A percentile compares a stretch with the other conserved stretches of the same genome.
These are phyloP conservation scores for Coniochaeta ligniaria DNA, from an alignment of 2,329 filamentous ascomycete species.

Conservation along the genomic window DNA sequence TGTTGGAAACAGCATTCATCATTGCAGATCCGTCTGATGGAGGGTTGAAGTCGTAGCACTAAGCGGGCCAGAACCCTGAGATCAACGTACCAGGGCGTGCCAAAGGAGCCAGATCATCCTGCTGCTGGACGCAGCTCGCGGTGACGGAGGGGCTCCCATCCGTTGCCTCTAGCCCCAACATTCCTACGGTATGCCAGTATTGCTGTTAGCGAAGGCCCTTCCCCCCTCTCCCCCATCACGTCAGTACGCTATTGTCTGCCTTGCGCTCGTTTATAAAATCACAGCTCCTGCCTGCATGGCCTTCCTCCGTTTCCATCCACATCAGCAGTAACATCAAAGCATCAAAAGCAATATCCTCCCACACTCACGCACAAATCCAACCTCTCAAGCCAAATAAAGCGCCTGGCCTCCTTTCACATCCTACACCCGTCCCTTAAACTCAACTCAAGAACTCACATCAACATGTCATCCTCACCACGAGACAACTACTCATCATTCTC, in stretches of 20 bases:
- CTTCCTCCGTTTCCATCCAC: not conserved
- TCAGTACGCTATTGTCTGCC: not conserved
- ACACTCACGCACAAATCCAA: not conserved
- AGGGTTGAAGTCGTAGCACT: not conserved
- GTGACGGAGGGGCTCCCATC: not conserved
- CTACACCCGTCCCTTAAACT: not conserved
- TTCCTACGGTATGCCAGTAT: not conserved
- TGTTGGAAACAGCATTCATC: not conserved
- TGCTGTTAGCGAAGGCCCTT: not conserved
- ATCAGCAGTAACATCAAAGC: not conserved
- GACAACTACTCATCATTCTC: conserved; percentile 12
- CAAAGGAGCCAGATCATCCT: not conserved
- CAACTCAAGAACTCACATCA: not conserved
- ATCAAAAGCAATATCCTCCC: not conserved
- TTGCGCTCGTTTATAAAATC: not conserved
- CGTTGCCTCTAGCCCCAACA: not conserved
- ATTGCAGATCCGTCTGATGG: not conserved
- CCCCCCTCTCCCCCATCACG: not conserved
- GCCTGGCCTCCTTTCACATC: not conserved
- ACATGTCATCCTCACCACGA: conserved; percentile 14
- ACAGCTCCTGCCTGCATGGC: not conserved
- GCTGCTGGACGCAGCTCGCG: not conserved
- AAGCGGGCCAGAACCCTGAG: conserved; percentile 1
- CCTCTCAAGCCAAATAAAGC: not conserved
- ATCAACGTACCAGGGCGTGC: not conserved